phyloP scores from a whole-genome alignment of 495 filamentous ascomycete species.

The Penicillium subrubescens region DNA sequence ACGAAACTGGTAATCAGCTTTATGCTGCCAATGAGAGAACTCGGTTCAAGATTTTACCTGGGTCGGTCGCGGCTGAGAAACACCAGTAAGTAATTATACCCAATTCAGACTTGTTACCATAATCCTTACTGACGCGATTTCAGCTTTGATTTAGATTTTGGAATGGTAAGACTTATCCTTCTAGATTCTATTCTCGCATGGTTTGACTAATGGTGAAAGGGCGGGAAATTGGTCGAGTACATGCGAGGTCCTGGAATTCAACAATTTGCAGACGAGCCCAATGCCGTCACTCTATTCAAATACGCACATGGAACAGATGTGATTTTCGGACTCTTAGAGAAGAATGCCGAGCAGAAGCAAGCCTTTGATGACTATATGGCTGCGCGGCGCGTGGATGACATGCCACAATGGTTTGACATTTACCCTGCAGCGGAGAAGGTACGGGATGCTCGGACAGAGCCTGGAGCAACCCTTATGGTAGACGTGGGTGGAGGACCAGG shows the following conservation, averaged over 20 bases:
- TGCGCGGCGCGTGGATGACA: slow-evolving; percentile 22
- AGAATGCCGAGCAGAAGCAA: slow-evolving; percentile 24
- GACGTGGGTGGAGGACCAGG: slow-evolving; percentile 53
- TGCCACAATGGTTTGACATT: slow-evolving; percentile 31
- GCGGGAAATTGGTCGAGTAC: slow-evolving; percentile 26
- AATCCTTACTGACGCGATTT: background rate
- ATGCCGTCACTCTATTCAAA: slow-evolving; percentile 22
- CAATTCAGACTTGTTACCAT: too few species aligned
- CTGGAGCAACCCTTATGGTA: slow-evolving; percentile 32
- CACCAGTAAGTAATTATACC: slow-evolving; percentile 18
- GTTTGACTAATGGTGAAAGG: slow-evolving; percentile 1
- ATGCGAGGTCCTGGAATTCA: slow-evolving; percentile 29
- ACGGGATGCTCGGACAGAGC: slow-evolving; percentile 15
- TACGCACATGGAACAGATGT: slow-evolving; percentile 24
- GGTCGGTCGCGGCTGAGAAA: slow-evolving; percentile 28
- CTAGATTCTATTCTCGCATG: background rate
- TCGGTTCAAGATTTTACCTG: slow-evolving; percentile 22
- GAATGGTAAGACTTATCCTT: slow-evolving; percentile 8
- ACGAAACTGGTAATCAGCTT: slow-evolving; percentile 23
- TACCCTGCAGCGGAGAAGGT: slow-evolving; percentile 14
- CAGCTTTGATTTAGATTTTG: slow-evolving; percentile 20
- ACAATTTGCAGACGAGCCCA: slow-evolving; percentile 26
- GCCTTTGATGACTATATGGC: slow-evolving; percentile 34
- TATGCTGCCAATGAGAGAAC: slow-evolving; percentile 29
- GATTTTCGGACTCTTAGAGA: slow-evolving; percentile 26